Evolutionary conservation across 2,329 filamentous ascomycete genomes (phyloP), one percentile per base, ranked within the genome.

Genomic region (Aspergillus sp.): DNA sequence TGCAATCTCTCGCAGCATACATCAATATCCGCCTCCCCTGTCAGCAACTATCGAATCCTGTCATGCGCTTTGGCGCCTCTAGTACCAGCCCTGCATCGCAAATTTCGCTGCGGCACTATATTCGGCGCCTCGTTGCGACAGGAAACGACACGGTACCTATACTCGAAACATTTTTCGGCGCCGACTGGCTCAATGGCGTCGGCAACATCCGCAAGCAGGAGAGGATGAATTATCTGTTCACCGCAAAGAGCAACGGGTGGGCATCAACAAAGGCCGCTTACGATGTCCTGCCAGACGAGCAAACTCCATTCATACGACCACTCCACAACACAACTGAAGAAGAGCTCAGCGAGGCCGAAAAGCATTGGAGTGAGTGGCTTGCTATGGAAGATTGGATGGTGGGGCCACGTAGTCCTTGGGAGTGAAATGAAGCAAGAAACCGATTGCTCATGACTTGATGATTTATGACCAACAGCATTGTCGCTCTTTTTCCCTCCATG

Each of bases 301-400:
- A 85, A 7, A 84, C 96, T 0, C 95, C 93, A 0, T 98, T 96
- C 72, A 79, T 98, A 64, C 86, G 87, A 62, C 92, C 93, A 11
- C 78, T 97, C 17, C 86, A 89, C 62, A 85, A 87, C 55, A 87
- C 89, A 2, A 85, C 84, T 12, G 86, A 93, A 70, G 84, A 86
- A 43, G 95, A 98, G 77, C 89, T 98, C 61, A 83, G 89, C 54
- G 83, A 79, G 19, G 93, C 93, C 0, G 93, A 98, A 75, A 83
- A 84, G 55, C 86, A 83, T 58, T 99, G 95, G 95, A 96, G 91
- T 71, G 88, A 93, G 70, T 98, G 93, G 93, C 77, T 97, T 39
- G 90, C 91, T 7, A 96, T 97, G 91, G 91, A 96, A 74, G 93
- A 97, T 75, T 98, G 93, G 93, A 96, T 96, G 92, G 80, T 97